Base-by-base conservation (phyloP, 2,329 filamentous ascomycete species). In the Diaporthe batatas region DNA sequence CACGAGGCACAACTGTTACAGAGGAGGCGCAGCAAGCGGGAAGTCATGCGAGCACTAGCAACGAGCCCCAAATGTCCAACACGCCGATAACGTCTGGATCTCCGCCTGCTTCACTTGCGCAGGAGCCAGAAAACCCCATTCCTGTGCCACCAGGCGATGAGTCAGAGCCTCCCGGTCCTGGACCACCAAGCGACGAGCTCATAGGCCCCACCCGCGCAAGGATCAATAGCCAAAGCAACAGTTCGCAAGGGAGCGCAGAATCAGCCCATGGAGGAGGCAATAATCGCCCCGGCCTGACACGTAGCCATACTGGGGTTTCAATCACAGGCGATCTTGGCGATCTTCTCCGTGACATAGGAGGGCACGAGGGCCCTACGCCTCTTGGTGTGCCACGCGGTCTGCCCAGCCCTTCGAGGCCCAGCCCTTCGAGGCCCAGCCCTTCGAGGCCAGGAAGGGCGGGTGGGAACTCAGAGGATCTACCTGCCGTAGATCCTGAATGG, bases 221-320 rank as follows among this genome's bases (percentile, higher is more conserved):
- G 44, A 21, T 53, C 23, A 39, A 53, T 7, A 67, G 62, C 25
- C 62, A 25, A 53, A 32, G 29, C n/a, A 67, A 47, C 34, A 29
- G 62, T 51, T 39, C 62, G 16, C 47, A 53, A 29, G 32, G n/a
- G 1, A 14, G n/a, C n/a, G n/a, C 32, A 39, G 47, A n/a, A 67
- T 29, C 62, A 12, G 8, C 32, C 12, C 6, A 44, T 14, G 29
- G 8, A 18, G n/a, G 21, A 53, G 32, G 6, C n/a, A 29, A 8
- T 6, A 6, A 14, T 10, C 47, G 47, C 21, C 0, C 47, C 14
- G 47, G 32, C 14, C 12, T 21, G 21, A 53, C 32, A 25, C 47
- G 62, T 47, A 32, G 32, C 14, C 16, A 67, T 39, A 67, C 47
- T 14, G 62, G n/a, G n/a, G 32, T 67, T 34, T 53, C 62, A 4